Base-by-base conservation (phyloP, 306 rosid species). In the Casuarina glauca region DNA sequence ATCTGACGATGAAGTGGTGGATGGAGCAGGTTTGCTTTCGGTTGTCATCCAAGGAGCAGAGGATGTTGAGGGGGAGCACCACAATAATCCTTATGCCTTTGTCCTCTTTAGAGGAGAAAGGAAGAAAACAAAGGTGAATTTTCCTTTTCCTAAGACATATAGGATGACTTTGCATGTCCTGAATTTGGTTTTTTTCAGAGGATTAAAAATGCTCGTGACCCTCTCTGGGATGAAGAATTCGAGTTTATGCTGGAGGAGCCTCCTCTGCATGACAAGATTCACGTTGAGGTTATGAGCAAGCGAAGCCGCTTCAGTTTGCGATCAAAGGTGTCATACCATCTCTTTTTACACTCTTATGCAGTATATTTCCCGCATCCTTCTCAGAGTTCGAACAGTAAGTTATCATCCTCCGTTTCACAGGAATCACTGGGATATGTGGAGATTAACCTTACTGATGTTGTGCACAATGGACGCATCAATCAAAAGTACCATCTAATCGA, bases 201-300 rank as follows among this genome's bases (percentile, higher is more conserved):
- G 84, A 76, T 95, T 2, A 88, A 73, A 86, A 90, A 87, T 84
- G 84, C 89, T 49, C 98, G 97, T 2, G 78, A 89, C 74, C 98
- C 97, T 0, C 80, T 63, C 38, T 95, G 98, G 98, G 91, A 88
- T 42, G 98, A 95, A 86, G 97, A 92, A 69, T 92, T 90, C 78
- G 87, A 89, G 19, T 95, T 91, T 71, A 86, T 95, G 97, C 91
- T 92, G 9, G 97, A 95, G 80, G 97, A 92, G 84, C 87, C 97
- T 85, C 98, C 98, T 61, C 79, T 83, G 38, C 80, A 84, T 45
- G 97, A 92, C 76, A 95, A 95, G 88, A 88, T 95, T 67, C 87
- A 58, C 77, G 83, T 95, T 60, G 93, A 92, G 81, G 93, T 95
- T 62, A 26, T 84, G 82, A 90, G 95, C 90, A 92, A 80, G 88